Evolutionary conservation across 2,329 filamentous ascomycete species (phyloP), one percentile per base, ranked within the genome.

Genomic region (Amylocarpus encephaloides): DNA sequence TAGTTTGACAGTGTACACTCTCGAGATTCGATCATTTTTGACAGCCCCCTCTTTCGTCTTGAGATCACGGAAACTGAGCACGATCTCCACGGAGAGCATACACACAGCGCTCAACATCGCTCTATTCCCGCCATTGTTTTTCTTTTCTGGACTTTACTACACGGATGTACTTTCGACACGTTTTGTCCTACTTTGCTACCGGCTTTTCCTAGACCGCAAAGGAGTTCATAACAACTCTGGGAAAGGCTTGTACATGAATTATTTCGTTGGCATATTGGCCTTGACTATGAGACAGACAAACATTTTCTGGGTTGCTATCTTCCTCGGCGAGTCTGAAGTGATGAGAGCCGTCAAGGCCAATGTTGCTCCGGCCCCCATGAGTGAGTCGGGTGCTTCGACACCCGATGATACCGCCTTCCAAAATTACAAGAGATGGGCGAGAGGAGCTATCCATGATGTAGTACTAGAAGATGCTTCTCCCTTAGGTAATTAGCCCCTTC

Each of bases 81-180:
- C 26, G 18, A 43, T 54, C 2, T 47, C 34, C 4, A 42, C 36
- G 36, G 53, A 60, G 43, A 42, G 51, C 2, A n/a, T 64, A 5
- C 80, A 88, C 59, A 82, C 80, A 0, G 86, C 85, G 2, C 63
- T 93, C 58, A 95, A 96, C 58, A 79, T 95, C 36, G 82, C 82
- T 15, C 73, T 95, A 0, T 96, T 97, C 55, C 93, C 93, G 0
- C 80, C 91, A 0, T 67, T 98, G 0, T 96, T 95, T 74, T 98
- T 98, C 76, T 98, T 98, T 68, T 93, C 89, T 0, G 90, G 82
- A 0, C 73, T 98, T 6, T 98, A 95, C 68, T 98, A 98, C 67
- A 98, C 93, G 0, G 93, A 98, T 67, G 78, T 96, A 2, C 75
- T 87, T 45, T 94, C 92, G 0, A 87, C 90, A 0, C 73, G 87